These are phyloP conservation scores for Daldinia childiae DNA, from an alignment of 495 filamentous ascomycete species.

Conservation along the genomic window DNA sequence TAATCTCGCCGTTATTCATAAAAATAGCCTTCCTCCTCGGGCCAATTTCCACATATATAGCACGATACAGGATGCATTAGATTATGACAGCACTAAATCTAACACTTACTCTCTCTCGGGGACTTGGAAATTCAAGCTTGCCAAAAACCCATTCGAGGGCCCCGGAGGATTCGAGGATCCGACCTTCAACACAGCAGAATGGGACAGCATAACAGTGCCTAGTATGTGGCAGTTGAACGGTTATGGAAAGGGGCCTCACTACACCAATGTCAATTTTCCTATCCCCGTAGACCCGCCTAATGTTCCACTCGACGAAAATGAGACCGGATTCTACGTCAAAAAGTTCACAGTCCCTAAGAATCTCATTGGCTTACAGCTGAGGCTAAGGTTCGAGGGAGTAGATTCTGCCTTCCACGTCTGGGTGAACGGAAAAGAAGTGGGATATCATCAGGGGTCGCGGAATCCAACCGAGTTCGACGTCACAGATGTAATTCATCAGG, in stretches of 20 bases:
- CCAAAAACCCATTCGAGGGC: slow-evolving; percentile 58
- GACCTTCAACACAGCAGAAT: slow-evolving; percentile 43
- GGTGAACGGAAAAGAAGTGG: slow-evolving; percentile 66
- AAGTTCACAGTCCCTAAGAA: slow-evolving; percentile 60
- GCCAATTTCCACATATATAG: slow-evolving; percentile 59
- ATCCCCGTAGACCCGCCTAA: slow-evolving; percentile 68
- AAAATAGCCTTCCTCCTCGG: slow-evolving; percentile 60
- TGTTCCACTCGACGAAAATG: slow-evolving; percentile 65
- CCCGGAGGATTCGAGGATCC: slow-evolving; percentile 49
- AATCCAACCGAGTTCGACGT: slow-evolving; percentile 73
- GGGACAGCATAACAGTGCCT: slow-evolving; percentile 66
- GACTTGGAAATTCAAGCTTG: slow-evolving; percentile 68
- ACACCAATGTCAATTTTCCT: slow-evolving; percentile 69
- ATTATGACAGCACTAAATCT: slow-evolving; percentile 41
- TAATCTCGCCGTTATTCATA: slow-evolving; percentile 58
- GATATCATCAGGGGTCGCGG: slow-evolving; percentile 70
- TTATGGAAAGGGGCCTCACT: slow-evolving; percentile 64
- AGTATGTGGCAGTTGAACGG: slow-evolving; percentile 74
- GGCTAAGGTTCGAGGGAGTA: slow-evolving; percentile 72
- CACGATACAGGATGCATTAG: slow-evolving; percentile 40
- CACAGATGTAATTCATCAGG: slow-evolving; percentile 52
- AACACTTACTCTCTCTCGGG: slow-evolving; percentile 60
- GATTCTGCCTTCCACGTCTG: slow-evolving; percentile 73
- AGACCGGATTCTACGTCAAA: slow-evolving; percentile 68
- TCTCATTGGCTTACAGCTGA: slow-evolving; percentile 55